Percentiles rank a stretch among this genome's conserved stretches.
These are phyloP conservation scores for Barnettozyma pratensis DNA, from an alignment of 805 yeast species.

Conservation along the genomic window DNA sequence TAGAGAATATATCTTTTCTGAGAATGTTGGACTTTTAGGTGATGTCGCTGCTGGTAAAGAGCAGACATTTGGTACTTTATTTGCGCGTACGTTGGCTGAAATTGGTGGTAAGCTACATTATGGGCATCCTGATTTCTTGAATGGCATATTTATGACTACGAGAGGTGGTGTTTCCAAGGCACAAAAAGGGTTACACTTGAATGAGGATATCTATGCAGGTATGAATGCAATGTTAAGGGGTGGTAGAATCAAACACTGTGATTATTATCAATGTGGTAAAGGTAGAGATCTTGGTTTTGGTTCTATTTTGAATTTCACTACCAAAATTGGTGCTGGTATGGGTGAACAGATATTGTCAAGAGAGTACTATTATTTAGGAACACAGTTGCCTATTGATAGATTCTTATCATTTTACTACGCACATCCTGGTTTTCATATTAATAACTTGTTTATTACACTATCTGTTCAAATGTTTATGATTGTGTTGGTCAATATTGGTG, in stretches of 20 bases:
- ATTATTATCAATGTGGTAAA: conserved; percentile 94
- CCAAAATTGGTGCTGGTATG: conserved; percentile 98
- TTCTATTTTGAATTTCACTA: conserved; percentile 86
- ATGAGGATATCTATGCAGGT: conserved; percentile 96
- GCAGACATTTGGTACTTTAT: conserved; percentile 93
- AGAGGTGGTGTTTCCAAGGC: conserved; percentile 96
- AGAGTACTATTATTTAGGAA: conserved; percentile 88
- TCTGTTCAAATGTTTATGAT: conserved; percentile 87
- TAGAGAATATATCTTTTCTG: conserved; percentile 90
- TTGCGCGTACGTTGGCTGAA: conserved; percentile 88
- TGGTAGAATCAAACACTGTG: conserved; percentile 92
- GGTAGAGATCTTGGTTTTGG: conserved; percentile 95
- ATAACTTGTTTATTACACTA: conserved; percentile 79
- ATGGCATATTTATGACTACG: conserved; percentile 88
- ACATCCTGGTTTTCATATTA: conserved; percentile 93
- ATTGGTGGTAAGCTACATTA: conserved; percentile 94
- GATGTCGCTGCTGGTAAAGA: conserved; percentile 98
- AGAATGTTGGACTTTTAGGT: conserved; percentile 86
- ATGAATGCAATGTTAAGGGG: conserved; percentile 87
- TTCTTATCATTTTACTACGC: conserved; percentile 93
- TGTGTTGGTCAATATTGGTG: conserved; percentile 71
- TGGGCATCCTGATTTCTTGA: conserved; percentile 94
- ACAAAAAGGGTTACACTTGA: conserved; percentile 86
- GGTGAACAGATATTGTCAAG: conserved; percentile 93
- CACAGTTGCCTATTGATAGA: conserved; percentile 82